These are phyloP conservation scores for Podosphaera fusca DNA, from an alignment of 2,329 filamentous ascomycete species.

Conservation along the genomic window DNA sequence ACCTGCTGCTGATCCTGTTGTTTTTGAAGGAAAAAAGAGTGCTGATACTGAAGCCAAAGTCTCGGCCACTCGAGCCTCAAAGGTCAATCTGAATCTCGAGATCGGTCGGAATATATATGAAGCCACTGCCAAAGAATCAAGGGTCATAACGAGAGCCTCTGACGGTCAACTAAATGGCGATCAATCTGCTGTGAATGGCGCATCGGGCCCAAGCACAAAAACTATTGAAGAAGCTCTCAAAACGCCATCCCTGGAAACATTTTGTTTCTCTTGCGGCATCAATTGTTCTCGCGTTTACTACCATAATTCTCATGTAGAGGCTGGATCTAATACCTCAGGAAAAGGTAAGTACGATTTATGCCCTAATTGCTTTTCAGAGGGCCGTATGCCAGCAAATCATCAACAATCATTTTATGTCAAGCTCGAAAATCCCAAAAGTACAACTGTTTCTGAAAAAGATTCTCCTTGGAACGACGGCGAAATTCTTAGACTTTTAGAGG, in stretches of 20 bases:
- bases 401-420: conserved; percentile 64
- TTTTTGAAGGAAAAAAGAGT: conserved; percentile 35
- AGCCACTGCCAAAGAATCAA: conserved; percentile 55
- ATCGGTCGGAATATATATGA: conserved; percentile 92
- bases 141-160: conserved; percentile 36
- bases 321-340: conserved; percentile 16
- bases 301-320: conserved; percentile 35
- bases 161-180: conserved; percentile 56
- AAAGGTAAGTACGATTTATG: conserved; percentile 68
- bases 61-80: conserved; percentile 37
- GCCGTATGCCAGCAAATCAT: conserved; percentile 58
- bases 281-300: conserved; percentile 60
- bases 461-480: conserved; percentile 82
- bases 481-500: conserved; percentile 71
- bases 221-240: conserved; percentile 37
- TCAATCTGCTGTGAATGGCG: conserved; percentile 40
- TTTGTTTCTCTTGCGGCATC: conserved; percentile 79
- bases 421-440: conserved; percentile 71
- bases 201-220: conserved; percentile 19
- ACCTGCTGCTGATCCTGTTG: conserved; percentile 53
- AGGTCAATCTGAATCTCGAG: conserved; percentile 73
- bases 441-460: conserved; percentile 56
- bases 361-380: conserved; percentile 72
- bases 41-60: conserved; percentile 28
- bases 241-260: conserved; percentile 41